Conservation (phyloP, 2,329 filamentous ascomycete genomes). For the Apiospora saccharicola region DNA sequence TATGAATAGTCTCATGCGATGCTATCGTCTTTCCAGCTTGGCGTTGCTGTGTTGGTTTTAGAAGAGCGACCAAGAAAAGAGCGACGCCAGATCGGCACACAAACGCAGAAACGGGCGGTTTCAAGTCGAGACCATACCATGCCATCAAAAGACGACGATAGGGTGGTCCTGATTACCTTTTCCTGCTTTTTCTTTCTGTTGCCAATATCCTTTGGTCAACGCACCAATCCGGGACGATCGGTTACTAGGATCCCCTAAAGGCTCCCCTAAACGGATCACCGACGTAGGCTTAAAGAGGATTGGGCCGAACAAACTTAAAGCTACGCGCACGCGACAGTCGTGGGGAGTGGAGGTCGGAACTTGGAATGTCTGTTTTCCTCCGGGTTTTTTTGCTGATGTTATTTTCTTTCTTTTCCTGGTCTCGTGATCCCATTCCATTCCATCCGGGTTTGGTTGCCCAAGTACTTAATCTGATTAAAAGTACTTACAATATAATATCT, state of each 20-base stretch:
- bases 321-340: conserved; percentile 17
- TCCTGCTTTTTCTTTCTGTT: not conserved
- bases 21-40: not conserved
- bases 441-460: not conserved
- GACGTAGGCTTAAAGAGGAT: not conserved
- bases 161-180: not conserved
- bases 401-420: not conserved
- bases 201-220: conserved; percentile 1
- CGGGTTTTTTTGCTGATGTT: not conserved
- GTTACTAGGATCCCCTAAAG: conserved; percentile 13
- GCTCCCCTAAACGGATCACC: conserved; percentile 3
- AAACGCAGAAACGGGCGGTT: conserved; percentile 1
- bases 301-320: conserved; percentile 13
- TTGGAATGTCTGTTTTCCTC: not conserved
- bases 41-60: not conserved
- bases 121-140: conserved; percentile 12
- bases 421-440: not conserved
- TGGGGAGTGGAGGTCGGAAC: not conserved
- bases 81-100: conserved; percentile 4
- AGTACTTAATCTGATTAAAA: not conserved
- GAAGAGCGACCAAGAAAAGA: not conserved
- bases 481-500: not conserved
- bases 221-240: conserved; percentile 10
- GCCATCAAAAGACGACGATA: not conserved
- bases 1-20: conserved; percentile 16